A percentile compares a stretch with the other conserved stretches of the same genome.
Conservation (phyloP, 805 yeast species). For the Yarrowia deformans region DNA sequence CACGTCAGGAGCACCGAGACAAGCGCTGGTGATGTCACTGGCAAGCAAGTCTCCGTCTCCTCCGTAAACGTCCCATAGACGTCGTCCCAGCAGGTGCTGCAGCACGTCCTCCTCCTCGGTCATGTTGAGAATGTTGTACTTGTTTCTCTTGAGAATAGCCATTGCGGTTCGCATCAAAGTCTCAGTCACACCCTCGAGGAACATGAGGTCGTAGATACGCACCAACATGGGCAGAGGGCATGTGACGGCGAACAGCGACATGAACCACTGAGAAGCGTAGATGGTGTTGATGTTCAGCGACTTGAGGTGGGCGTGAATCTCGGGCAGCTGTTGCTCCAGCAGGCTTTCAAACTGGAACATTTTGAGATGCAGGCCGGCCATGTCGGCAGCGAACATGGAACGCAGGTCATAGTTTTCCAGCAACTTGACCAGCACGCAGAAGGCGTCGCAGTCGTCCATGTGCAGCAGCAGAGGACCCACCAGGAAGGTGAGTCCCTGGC, state of each 20-base stretch:
- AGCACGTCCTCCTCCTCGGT: constrained; percentile 54
- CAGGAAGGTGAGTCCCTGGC: constrained; percentile 70
- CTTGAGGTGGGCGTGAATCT: constrained; percentile 56
- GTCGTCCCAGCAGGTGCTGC: constrained; percentile 53
- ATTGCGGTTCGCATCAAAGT: constrained; percentile 63
- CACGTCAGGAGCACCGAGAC: constrained; percentile 13
- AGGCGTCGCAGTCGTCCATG: constrained; percentile 54
- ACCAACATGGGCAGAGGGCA: constrained; percentile 62
- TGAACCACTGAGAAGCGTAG: constrained; percentile 70
- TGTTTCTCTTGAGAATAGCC: constrained; percentile 60
- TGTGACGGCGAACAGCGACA: constrained; percentile 65
- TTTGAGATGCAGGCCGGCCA: constrained; percentile 62
- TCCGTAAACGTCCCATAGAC: constrained; percentile 55
- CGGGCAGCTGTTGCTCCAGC: constrained; percentile 54
- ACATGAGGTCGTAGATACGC: constrained; percentile 60
- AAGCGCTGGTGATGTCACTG: constrained; percentile 45
- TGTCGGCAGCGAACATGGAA: constrained; percentile 61
- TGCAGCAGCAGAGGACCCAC: constrained; percentile 65
- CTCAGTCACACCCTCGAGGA: constrained; percentile 62
- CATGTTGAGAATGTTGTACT: constrained; percentile 51
- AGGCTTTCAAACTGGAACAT: constrained; percentile 59
- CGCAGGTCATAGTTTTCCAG: constrained; percentile 67
- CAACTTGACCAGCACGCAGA: constrained; percentile 61
- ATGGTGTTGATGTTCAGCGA: constrained; percentile 56
- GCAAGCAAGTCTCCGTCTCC: constrained; percentile 52